Evolutionary conservation across 768 basidiomycete species (phyloP), one percentile per base, ranked within the genome.

Genomic region (Tulasnella sp.): DNA sequence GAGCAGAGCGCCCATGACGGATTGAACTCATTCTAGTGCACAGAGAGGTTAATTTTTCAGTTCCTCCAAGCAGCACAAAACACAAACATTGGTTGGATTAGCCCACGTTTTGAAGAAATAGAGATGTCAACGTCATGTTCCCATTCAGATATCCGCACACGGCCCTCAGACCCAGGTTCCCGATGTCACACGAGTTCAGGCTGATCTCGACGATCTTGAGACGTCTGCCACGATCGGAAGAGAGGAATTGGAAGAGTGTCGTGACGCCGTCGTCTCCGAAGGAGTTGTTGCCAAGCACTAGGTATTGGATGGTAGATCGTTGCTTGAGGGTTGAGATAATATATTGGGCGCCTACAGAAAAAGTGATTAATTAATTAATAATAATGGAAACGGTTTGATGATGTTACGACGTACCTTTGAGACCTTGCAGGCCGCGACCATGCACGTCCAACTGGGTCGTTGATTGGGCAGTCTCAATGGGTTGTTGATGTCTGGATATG

Each of bases 61-160:
- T 53, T 22, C 19, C 12, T 17, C 25, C 17, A 12, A 41, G 1
- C n/a, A n/a, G n/a, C n/a, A n/a, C n/a, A n/a, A n/a, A n/a, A n/a
- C n/a, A n/a, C n/a, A n/a, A n/a, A n/a, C n/a, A n/a, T n/a, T n/a
- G n/a, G n/a, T n/a, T 11, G 30, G 10, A 29, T 29, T 31, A 8
- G 72, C 79, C 65, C 63, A 85, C 84, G 56, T 80, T 78, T 64
- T 80, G 80, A 34, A 85, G 71, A 63, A 77, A 77, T 11, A 85
- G 65, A 46, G 75, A 74, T 63, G 72, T 73, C 44, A 85, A 65
- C 22, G 70, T 64, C 0, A 58, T 63, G 63, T 82, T 83, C 8
- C 70, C 70, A 49, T 68, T 69, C 29, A 85, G 60, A 66, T 81
- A 84, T 41, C 70, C 65, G 4, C 75, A 66, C 43, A 85, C 76